These are phyloP conservation scores for Sporothrix brunneoviolacea DNA, from an alignment of 2,329 filamentous ascomycete genomes.

Conservation along the genomic window DNA sequence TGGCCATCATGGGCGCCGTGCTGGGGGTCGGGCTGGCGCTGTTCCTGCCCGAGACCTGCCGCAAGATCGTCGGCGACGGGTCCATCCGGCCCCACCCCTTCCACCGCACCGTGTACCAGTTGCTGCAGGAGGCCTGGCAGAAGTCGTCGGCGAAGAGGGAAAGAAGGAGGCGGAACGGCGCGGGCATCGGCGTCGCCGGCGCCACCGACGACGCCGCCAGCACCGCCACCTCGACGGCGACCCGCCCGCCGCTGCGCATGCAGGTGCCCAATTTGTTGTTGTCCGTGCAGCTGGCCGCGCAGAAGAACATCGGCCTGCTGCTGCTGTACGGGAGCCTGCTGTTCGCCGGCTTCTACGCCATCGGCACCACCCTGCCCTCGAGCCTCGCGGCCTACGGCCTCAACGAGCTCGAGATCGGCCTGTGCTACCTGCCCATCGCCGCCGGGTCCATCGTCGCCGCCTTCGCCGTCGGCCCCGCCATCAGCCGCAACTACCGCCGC, in stretches of 20 bases:
- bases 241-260: conserved; percentile 13
- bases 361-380: conserved; percentile 38
- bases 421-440: conserved; percentile 47
- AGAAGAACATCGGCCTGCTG: conserved; percentile 65
- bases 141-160: too few species aligned
- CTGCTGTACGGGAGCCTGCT: conserved; percentile 38
- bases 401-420: conserved; percentile 47
- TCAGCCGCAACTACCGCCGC: conserved; percentile 63
- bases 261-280: conserved; percentile 63
- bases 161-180: not conserved
- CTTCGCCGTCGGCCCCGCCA: conserved; percentile 42
- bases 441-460: conserved; percentile 42
- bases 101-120: conserved; percentile 16
- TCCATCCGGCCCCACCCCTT: conserved; percentile 27
- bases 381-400: conserved; percentile 48
- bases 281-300: conserved; percentile 71
- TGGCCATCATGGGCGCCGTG: conserved; percentile 40
- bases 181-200: not conserved
- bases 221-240: not conserved
- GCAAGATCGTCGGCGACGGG: conserved; percentile 46
- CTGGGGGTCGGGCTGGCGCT: conserved; percentile 37
- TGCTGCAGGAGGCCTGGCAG: conserved; percentile 12
- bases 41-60: conserved; percentile 49
- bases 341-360: conserved; percentile 45
- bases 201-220: not conserved